Conservation (phyloP, 208 protist genomes). For the Spongospora subterranea region DNA sequence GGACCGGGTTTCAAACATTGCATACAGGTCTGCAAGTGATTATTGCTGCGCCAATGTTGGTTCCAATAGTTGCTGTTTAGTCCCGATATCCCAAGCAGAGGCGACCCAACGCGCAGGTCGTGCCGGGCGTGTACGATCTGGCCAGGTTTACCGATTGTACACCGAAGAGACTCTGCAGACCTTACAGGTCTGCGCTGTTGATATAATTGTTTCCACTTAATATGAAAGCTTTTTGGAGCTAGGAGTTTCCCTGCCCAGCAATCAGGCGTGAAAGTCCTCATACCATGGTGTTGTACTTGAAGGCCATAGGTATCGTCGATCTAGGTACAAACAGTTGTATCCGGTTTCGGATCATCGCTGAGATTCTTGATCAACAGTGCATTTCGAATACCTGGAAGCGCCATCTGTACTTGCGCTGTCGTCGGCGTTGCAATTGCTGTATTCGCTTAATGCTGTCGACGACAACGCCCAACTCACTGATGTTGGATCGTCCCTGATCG, state of each 20-base stretch:
- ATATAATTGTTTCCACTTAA: slow-evolving; percentile 58
- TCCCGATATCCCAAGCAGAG: slow-evolving; percentile 68
- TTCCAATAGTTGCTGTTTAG: slow-evolving; percentile 62
- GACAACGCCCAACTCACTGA: slow-evolving; percentile 24
- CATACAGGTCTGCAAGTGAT: slow-evolving; percentile 54
- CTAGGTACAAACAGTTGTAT: slow-evolving; percentile 24
- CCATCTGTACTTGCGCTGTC: slow-evolving; percentile 58
- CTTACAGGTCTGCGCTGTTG: slow-evolving; percentile 34
- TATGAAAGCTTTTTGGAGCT: neutral
- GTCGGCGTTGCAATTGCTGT: slow-evolving; percentile 62
- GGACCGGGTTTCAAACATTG: neutral
- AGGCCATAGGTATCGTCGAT: slow-evolving; percentile 62
- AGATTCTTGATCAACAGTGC: slow-evolving; percentile 56
- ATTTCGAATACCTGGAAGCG: slow-evolving; percentile 67
- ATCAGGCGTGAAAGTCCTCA: slow-evolving; percentile 45
- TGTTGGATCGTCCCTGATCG: neutral
- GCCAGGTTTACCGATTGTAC: slow-evolving; percentile 71
- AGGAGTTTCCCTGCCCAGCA: slow-evolving; percentile 3
- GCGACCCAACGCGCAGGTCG: slow-evolving; percentile 69
- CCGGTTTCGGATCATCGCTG: neutral
- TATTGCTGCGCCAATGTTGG: neutral
- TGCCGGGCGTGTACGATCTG: slow-evolving; percentile 68
- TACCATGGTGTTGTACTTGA: slow-evolving; percentile 61
- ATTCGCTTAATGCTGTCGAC: slow-evolving; percentile 63
- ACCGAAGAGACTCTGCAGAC: slow-evolving; percentile 64